These are phyloP conservation scores for Penicillium sp. DNA, from an alignment of 2,329 filamentous ascomycete genomes.

Conservation along the genomic window DNA sequence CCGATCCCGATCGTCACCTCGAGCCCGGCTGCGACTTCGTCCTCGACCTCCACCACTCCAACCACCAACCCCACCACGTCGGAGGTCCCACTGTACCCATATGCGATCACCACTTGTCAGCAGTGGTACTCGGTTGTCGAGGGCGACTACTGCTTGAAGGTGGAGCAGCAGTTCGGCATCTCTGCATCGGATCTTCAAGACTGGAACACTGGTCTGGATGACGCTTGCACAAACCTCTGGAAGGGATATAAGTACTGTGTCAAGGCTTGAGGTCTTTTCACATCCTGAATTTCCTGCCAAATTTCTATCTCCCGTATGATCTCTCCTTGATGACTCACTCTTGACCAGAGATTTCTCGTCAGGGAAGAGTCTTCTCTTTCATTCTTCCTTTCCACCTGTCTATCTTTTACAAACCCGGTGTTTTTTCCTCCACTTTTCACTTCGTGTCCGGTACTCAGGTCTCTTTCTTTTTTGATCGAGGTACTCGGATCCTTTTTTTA, in stretches of 20 bases:
- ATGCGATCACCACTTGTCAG: conserved; percentile 17
- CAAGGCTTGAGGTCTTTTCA: conserved; percentile 8
- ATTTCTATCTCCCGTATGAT: not conserved
- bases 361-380: not conserved
- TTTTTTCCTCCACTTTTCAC: not conserved
- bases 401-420: not conserved
- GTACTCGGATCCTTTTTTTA: not conserved
- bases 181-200: conserved; percentile 15
- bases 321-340: not conserved
- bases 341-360: not conserved
- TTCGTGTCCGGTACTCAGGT: not conserved
- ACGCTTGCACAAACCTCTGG: conserved; percentile 26
- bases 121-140: conserved; percentile 16
- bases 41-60: conserved; percentile 3
- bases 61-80: conserved; percentile 4
- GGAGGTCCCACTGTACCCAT: conserved; percentile 15
- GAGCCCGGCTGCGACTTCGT: conserved; percentile 15
- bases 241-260: conserved; percentile 28
- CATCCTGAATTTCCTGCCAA: not conserved
- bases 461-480: not conserved
- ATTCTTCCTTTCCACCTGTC: not conserved
- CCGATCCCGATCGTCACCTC: not conserved
- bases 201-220: conserved; percentile 25
- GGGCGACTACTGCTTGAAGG: conserved; percentile 24
- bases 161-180: conserved; percentile 18